Evolutionary conservation across 1,284 basidiomycete species (phyloP).

Genomic region (Bjerkandera adusta): DNA sequence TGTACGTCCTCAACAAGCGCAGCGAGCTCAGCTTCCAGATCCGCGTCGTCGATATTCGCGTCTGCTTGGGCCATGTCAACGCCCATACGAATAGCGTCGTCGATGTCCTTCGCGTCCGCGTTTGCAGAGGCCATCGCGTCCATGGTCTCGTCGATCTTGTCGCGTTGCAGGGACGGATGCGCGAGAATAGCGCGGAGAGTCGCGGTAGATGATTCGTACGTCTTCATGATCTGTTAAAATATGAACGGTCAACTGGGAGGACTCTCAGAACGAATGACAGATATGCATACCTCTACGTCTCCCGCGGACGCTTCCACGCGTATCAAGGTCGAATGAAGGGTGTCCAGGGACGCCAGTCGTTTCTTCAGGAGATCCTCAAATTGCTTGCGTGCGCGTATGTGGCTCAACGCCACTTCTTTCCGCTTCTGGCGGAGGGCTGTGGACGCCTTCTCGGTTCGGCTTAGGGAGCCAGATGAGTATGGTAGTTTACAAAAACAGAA

Average conservation of each 20-base stretch:
- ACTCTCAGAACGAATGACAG: background rate
- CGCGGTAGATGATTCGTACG: constrained; percentile 78
- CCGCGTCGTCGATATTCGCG: constrained; percentile 49
- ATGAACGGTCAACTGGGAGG: background rate
- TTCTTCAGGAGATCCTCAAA: constrained; percentile 78
- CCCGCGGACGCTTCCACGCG: constrained; percentile 86
- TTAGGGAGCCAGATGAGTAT: constrained; percentile 27
- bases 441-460: constrained; percentile 66
- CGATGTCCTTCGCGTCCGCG: constrained; percentile 79
- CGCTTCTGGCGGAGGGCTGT: constrained; percentile 65
- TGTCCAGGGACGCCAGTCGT: constrained; percentile 72
- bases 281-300: constrained; percentile 72
- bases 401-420: constrained; percentile 70
- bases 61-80: constrained; percentile 57
- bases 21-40: constrained; percentile 60
- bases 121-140: constrained; percentile 83
- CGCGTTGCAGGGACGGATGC: constrained; percentile 76
- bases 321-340: constrained; percentile 73
- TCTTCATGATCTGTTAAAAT: constrained; percentile 70
- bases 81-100: constrained; percentile 72
- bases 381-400: constrained; percentile 78
- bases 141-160: constrained; percentile 82
- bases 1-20: constrained; percentile 50
- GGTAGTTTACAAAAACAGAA: constrained; percentile 3
- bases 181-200: constrained; percentile 76